Base-by-base conservation (phyloP, 208 protist genomes). In the Crithidia sp. region DNA sequence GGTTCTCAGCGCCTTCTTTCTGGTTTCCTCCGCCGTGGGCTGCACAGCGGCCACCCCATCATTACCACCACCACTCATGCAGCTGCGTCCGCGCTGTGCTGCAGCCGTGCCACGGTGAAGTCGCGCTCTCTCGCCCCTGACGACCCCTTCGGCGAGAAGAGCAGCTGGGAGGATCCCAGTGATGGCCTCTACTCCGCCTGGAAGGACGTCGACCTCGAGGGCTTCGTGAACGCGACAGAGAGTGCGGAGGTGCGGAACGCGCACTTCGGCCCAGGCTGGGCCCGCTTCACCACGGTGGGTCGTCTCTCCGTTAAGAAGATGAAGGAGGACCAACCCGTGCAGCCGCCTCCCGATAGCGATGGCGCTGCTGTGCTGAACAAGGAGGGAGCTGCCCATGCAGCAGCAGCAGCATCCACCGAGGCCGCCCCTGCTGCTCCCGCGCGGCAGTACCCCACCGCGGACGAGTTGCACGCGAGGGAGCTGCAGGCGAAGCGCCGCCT, bases 221-320 rank as follows among this genome's bases (percentile, higher is more conserved):
- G 77, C 6, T 94, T 95, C 59, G 85, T 76, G 14, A 79, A 77
- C n/a, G 91, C 88, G 0, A 83, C 85, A 9, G 67, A 86, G 17
- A 92, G 87, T 57, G 82, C 78, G 16, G 85, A 90, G 73, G 83
- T 95, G 57, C 82, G 81, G 4, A 70, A 85, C 67, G 81, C 86
- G 0, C 91, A 95, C 71, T 93, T 95, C 70, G 91, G 91, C 7
- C 91, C 91, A 2, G 83, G 90, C 66, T 95, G 91, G 91, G 81
- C 91, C 4, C 75, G 80, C 36, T 91, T 93, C 50, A 83, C 83
- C 36, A 92, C 88, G 6, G 81, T 95, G 4, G 91, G 87, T 2
- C 80, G 85, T 17, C 13, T 93, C 12, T 89, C 88, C 0, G 74
- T 91, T 0, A 79, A 86, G 63, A 89, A 86, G 61, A 89, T 89